Evolutionary conservation across 495 filamentous ascomycete species (phyloP), one percentile per base, ranked within the genome.

Genomic region (Aspergillus haitiensis): DNA sequence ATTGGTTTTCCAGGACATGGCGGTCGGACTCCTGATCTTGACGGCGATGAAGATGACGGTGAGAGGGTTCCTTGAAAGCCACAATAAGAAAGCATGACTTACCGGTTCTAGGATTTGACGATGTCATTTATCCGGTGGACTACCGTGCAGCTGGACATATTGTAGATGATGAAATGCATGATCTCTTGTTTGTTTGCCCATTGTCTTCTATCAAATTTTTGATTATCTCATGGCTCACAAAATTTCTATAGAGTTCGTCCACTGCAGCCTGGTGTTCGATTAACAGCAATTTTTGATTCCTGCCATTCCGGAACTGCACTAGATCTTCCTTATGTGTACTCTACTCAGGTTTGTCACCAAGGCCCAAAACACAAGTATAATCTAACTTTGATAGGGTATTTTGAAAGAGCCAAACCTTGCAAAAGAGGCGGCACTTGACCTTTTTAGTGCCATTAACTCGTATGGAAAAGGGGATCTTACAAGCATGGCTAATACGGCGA

Each of bases 271-370:
- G 94, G 94, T 58, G 94, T 96, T 7, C 87, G 94, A 32, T 76
- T 98, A 52, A 98, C 94, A 1, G 95, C 94, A 36, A 96, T 98
- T 70, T 98, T 97, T 76, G 94, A 98, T 77, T 97, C 93, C 11
- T 98, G 94, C 75, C 94, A 98, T 75, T 97, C 93, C 11, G 94
- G 94, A 59, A 96, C 94, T 1, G 94, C 93, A 6, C 83, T 98
- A 62, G 94, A 98, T 67, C 85, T 98, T 36, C 94, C 94, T 39
- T 98, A 97, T 74, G 89, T 98, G 64, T 98, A 98, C 79, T 93
- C 89, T 55, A 97, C 93, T 5, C 85, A 89, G 55, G 60, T 62
- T n/a, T 34, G 42, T 52, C 16, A 16, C 21, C 16, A 5, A 7
- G 12, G 8, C 13, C 16, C 27, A n/a, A n/a, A 16, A 45, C 34